Conservation (phyloP, 176 grass and related monocot genomes). For the Pharus latifolius region DNA sequence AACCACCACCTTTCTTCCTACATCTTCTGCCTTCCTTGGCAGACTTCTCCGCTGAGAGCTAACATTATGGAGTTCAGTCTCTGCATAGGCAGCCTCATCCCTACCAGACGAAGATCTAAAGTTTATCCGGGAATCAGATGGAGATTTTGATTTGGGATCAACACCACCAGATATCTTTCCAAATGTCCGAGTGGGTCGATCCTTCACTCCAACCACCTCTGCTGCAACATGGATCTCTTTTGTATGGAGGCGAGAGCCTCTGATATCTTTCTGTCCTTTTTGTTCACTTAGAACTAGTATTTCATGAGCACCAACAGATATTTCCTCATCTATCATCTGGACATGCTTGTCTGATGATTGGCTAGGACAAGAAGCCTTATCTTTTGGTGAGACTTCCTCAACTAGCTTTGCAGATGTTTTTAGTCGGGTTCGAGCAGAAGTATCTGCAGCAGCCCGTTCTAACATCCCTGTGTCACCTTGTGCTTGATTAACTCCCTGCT, state of each 20-base stretch:
- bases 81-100: conserved; percentile 18
- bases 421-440: conserved; percentile 23
- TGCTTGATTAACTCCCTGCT: conserved; percentile 13
- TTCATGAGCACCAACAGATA: conserved; percentile 6
- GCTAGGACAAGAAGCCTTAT: conserved; percentile 7
- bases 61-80: conserved; percentile 27
- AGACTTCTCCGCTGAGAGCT: conserved; percentile 26
- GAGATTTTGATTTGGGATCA: conserved; percentile 38
- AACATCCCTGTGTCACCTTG: background rate
- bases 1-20: conserved; percentile 17
- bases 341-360: conserved; percentile 8
- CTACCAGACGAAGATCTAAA: conserved; percentile 29
- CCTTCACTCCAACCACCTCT: conserved; percentile 21
- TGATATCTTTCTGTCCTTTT: conserved; percentile 24
- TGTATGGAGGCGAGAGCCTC: conserved; percentile 15
- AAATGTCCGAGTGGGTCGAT: conserved; percentile 22
- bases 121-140: conserved; percentile 26
- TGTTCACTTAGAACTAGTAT: conserved; percentile 28
- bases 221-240: conserved; percentile 28
- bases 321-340: conserved; percentile 20
- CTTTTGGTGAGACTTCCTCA: conserved; percentile 9
- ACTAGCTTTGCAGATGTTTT: conserved; percentile 36
- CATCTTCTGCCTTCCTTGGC: conserved; percentile 33
- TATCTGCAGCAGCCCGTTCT: conserved; percentile 26
- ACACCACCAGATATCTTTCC: conserved; percentile 22